These are phyloP conservation scores for Adansonia madagascariensis DNA, from an alignment of 441 rosid species.

Conservation along the genomic window DNA sequence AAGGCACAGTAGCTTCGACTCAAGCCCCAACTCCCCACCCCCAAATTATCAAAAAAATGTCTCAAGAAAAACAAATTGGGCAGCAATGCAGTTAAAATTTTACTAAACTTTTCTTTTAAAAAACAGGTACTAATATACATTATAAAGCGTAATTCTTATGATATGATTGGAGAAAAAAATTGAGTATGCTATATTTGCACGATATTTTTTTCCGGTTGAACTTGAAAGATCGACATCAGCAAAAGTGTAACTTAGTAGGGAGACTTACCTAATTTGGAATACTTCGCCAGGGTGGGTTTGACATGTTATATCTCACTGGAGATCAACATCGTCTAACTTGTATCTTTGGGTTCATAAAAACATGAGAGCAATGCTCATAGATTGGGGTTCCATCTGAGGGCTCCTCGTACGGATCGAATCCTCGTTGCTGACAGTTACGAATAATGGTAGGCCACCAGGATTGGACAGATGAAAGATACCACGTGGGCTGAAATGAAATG, in stretches of 20 bases:
- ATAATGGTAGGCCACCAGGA: slow-evolving; percentile 84
- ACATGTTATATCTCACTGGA: slow-evolving; percentile 51
- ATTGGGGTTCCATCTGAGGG: slow-evolving; percentile 78
- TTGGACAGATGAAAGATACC: slow-evolving; percentile 96
- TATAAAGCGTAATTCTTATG: not conserved
- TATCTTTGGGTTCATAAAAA: slow-evolving; percentile 70
- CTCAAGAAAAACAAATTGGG: not conserved
- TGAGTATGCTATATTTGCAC: not conserved
- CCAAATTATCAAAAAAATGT: no score
- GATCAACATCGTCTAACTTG: slow-evolving; percentile 79
- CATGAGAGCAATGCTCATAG: slow-evolving; percentile 96
- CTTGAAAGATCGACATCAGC: slow-evolving; percentile 25
- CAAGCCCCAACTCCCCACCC: no score
- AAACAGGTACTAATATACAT: not conserved
- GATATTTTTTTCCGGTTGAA: not conserved
- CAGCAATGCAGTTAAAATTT: not conserved
- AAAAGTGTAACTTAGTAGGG: not conserved
- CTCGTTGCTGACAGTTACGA: slow-evolving; percentile 89
- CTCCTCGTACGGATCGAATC: slow-evolving; percentile 98
- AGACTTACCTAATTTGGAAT: not conserved
- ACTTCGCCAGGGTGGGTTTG: not conserved
- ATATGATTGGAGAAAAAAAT: not conserved
- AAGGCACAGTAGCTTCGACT: no score
- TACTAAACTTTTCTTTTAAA: not conserved
- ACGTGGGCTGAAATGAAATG: slow-evolving; percentile 56